Evolutionary conservation across 2,329 filamentous ascomycete species (phyloP).

Genomic region (Amauroascus niger): DNA sequence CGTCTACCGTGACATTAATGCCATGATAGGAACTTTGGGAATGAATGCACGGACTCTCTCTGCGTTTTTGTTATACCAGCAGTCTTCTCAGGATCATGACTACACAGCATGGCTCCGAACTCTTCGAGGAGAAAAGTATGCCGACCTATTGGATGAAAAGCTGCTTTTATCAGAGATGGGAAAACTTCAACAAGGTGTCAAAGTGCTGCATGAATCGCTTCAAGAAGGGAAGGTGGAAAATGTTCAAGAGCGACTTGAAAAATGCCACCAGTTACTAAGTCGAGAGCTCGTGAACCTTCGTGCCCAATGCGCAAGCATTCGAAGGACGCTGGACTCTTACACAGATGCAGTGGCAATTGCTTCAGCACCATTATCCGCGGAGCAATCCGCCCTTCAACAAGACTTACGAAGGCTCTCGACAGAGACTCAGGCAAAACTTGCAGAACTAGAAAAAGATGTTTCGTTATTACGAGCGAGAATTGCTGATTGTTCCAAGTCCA

Average conservation of each 20-base stretch:
- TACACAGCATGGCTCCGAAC: constrained; percentile 41
- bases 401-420: constrained; percentile 70
- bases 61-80: constrained; percentile 45
- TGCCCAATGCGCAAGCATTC: constrained; percentile 66
- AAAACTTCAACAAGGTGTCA: constrained; percentile 56
- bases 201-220: constrained; percentile 55
- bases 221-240: constrained; percentile 59
- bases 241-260: constrained; percentile 57
- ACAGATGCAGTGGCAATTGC: constrained; percentile 60
- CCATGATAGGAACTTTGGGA: constrained; percentile 88
- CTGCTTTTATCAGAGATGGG: constrained; percentile 70
- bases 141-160: constrained; percentile 59
- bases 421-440: constrained; percentile 61
- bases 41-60: constrained; percentile 64
- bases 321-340: constrained; percentile 60
- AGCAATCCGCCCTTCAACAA: constrained; percentile 73
- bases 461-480: constrained; percentile 71
- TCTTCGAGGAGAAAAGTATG: constrained; percentile 43
- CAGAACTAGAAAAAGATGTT: constrained; percentile 69
- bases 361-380: constrained; percentile 67
- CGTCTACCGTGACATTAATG: constrained; percentile 46
- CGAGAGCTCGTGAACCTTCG: constrained; percentile 63
- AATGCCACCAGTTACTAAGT: constrained; percentile 50
- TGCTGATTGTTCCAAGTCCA: constrained; percentile 46
- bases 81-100: constrained; percentile 38